Evolutionary conservation across 371 early-diverging fungal species (phyloP), one percentile per base, ranked within the genome.

Genomic region (Nematocida ironsii): DNA sequence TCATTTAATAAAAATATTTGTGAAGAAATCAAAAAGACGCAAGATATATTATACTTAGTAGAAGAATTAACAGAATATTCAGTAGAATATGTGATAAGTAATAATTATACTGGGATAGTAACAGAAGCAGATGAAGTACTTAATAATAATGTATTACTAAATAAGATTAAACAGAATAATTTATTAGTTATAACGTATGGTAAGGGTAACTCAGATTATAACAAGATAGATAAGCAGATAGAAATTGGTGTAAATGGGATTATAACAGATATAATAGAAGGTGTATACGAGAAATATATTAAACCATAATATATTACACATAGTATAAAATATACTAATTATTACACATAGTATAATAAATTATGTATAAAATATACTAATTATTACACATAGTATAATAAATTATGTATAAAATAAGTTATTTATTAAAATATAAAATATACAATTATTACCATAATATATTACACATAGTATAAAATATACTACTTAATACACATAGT

Each of bases 121-220:
- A 78, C 80, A 44, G 80, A 78, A 23, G 80, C 5, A 54, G n/a
- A 52, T 5, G 71, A 70, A 27, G 45, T 70, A 25, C 5, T 68
- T 11, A 70, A 27, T 9, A 58, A 68, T 18, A n/a, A 57, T 7
- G 20, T 78, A 13, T 33, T 33, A 33, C n/a, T 78, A 9, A 18
- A 1, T 2, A 25, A 5, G 16, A 56, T 67, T 5, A 68, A 42
- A 23, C 11, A 58, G 27, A 40, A 50, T 0, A 9, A 11, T 13
- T 5, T 78, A n/a, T 48, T 9, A 18, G 25, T 78, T 7, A 16
- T 70, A 33, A 68, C 80, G 27, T 78, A 78, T 27, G 80, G 80
- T 6, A 62, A 70, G 2, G 39, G 44, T 0, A 78, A 78, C 7
- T 72, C 20, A 25, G 44, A 39, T 23, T 6, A 45, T 25, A 0